Base-by-base conservation (phyloP, 2,329 filamentous ascomycete genomes). In the Magnaporthiopsis incrustans region DNA sequence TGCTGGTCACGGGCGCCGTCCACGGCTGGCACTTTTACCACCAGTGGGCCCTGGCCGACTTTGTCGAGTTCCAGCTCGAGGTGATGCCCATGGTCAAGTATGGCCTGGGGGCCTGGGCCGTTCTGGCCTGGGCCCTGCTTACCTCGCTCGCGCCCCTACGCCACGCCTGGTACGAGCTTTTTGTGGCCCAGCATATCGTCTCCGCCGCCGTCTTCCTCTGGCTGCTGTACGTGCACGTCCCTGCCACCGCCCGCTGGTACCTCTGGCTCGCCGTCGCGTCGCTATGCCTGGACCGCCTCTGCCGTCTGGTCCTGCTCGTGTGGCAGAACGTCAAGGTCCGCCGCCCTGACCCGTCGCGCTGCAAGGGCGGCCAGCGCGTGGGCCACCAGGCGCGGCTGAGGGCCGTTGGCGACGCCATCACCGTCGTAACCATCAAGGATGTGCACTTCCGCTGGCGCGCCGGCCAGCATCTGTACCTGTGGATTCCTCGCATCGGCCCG, bases 1-100 rank as follows among this genome's bases (percentile, higher is more conserved):
- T 91, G 76, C 82, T 91, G 50, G 76, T 90, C 22, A 89, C 86
- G 0, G 85, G 84, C 1, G 86, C 87, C 1, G 80, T 90, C 4
- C 89, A 91, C 69, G 87, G 89, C 66, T 89, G 85, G 68, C 85
- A 89, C 72, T 91, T 90, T 72, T 87, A 86, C 75, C 77, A 77
- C 3, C 82, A 87, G 70, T 91, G 88, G 85, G 80, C 81, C 32
- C 77, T 77, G 14, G 81, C 84, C 64, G 82, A 84, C 65, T 85
- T 88, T 65, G 79, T 89, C 35, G 74, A 82, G 57, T 75, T 79
- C 26, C 83, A 89, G 71, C 74, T 91, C 25, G 70, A 78, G 56
- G 81, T 85, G 65, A 86, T 90, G 81, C 79, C 83, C 7, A 82
- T 89, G 70, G 82, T 88, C 65, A 85, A 84, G 70, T 89, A 88